A percentile compares a stretch with the other conserved stretches of the same genome.
phyloP scores from a whole-genome alignment of 192 early-diverging fungal genomes.

The Linderina pennispora region DNA sequence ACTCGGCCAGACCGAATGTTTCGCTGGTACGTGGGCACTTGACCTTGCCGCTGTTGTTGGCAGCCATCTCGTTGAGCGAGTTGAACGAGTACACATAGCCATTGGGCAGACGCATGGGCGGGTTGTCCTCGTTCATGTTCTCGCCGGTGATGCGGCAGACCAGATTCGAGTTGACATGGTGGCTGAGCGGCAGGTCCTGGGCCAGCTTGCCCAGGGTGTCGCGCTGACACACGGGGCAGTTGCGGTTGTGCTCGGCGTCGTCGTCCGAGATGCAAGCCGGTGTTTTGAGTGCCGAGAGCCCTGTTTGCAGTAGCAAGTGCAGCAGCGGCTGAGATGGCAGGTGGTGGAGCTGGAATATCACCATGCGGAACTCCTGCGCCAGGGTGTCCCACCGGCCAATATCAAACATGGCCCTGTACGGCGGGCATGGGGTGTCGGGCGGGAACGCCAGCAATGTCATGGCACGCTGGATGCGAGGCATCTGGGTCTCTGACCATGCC shows the following conservation, averaged over 20 bases:
- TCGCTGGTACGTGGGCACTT: constrained; percentile 66
- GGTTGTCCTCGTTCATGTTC: constrained; percentile 96
- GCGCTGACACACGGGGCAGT: constrained; percentile 91
- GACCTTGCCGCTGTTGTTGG: constrained; percentile 57
- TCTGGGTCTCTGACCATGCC: constrained; percentile 67
- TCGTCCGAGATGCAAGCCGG: constrained; percentile 66
- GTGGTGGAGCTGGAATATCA: constrained; percentile 83
- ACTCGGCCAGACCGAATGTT: constrained; percentile 48
- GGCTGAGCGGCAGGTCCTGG: constrained; percentile 76
- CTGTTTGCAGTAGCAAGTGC: constrained; percentile 89
- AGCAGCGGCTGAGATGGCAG: constrained; percentile 84
- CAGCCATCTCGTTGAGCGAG: constrained; percentile 65
- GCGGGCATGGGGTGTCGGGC: constrained; percentile 66
- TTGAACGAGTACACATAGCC: constrained; percentile 88
- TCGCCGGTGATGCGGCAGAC: constrained; percentile 89
- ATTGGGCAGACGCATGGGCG: constrained; percentile 93
- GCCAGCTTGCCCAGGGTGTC: constrained; percentile 85
- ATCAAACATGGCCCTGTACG: constrained; percentile 63
- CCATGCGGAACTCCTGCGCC: constrained; percentile 71
- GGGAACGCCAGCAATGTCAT: constrained; percentile 86
- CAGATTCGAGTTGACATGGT: constrained; percentile 92
- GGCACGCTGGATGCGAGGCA: constrained; percentile 79
- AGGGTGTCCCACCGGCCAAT: constrained; percentile 69
- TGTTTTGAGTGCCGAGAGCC: constrained; percentile 91
- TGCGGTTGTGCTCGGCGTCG: constrained; percentile 70